Conservation (phyloP, 1,284 basidiomycete genomes). For the Moesziomyces antarcticus region DNA sequence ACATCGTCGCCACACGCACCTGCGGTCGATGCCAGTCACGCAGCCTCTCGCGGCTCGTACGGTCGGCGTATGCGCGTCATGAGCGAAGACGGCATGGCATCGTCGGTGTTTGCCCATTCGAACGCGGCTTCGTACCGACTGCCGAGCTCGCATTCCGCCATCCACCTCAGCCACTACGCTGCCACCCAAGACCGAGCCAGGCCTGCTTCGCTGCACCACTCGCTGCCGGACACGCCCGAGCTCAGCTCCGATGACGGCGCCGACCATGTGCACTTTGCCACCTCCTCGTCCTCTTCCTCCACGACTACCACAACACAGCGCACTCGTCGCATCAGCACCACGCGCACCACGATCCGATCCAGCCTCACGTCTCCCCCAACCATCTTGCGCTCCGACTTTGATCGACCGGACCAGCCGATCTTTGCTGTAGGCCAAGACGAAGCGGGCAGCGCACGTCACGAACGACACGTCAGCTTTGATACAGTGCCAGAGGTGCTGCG, state of each 20-base stretch:
- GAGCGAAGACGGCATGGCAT: slow-evolving; percentile 48
- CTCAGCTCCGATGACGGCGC: slow-evolving; percentile 47
- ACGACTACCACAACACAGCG: slow-evolving; percentile 27
- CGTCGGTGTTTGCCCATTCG: slow-evolving; percentile 11
- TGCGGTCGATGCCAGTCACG: slow-evolving; percentile 17
- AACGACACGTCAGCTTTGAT: slow-evolving; percentile 48
- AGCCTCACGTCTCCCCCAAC: slow-evolving; percentile 26
- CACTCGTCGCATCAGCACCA: slow-evolving; percentile 30
- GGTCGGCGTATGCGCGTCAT: slow-evolving; percentile 43
- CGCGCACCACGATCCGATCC: slow-evolving; percentile 20
- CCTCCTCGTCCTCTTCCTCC: neutral
- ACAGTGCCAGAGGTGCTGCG: slow-evolving; percentile 11
- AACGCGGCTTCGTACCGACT: slow-evolving; percentile 15
- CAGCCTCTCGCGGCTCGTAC: slow-evolving; percentile 26
- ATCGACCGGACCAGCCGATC: slow-evolving; percentile 28
- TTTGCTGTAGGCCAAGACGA: slow-evolving; percentile 7
- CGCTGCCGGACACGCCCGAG: slow-evolving; percentile 48
- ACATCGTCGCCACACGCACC: slow-evolving; percentile 2
- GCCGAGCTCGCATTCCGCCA: slow-evolving; percentile 24
- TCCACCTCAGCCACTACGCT: slow-evolving; percentile 21
- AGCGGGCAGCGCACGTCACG: slow-evolving; percentile 5
- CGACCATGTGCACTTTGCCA: slow-evolving; percentile 22
- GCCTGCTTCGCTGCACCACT: slow-evolving; percentile 5
- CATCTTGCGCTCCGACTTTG: slow-evolving; percentile 39
- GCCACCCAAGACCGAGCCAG: slow-evolving; percentile 7